These are phyloP conservation scores for Vigna radiata DNA, from an alignment of 306 rosid species.

Conservation along the genomic window DNA sequence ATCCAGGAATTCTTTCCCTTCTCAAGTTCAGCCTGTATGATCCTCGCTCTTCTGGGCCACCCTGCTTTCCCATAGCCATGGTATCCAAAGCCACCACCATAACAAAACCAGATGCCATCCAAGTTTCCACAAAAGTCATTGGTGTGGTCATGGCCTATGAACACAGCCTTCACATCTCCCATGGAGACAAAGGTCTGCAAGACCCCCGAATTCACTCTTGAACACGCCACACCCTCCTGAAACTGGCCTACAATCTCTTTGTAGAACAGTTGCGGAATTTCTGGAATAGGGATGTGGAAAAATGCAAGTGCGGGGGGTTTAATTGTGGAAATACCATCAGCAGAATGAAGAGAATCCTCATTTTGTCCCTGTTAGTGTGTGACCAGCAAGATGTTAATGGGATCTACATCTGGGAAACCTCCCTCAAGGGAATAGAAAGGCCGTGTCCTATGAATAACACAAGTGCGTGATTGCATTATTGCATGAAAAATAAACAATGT, in stretches of 20 bases:
- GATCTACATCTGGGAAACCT: slow-evolving; percentile 61
- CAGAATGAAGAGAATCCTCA: slow-evolving; percentile 40
- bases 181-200: slow-evolving; percentile 64
- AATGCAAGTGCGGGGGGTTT: slow-evolving; percentile 68
- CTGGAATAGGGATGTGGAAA: slow-evolving; percentile 95
- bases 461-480: slow-evolving; percentile 10
- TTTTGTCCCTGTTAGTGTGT: slow-evolving; percentile 76
- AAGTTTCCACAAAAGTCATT: slow-evolving; percentile 92
- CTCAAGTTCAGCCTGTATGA: slow-evolving; percentile 68
- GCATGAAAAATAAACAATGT: slow-evolving; percentile 21
- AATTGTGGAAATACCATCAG: slow-evolving; percentile 33
- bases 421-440: slow-evolving; percentile 51
- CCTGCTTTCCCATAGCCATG: slow-evolving; percentile 83
- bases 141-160: slow-evolving; percentile 90
- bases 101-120: slow-evolving; percentile 89
- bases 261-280: slow-evolving; percentile 63
- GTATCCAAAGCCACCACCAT: slow-evolving; percentile 96
- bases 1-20: slow-evolving; percentile 67
- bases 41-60: slow-evolving; percentile 91
- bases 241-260: slow-evolving; percentile 65
- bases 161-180: slow-evolving; percentile 90
- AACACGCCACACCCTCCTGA: slow-evolving; percentile 88
- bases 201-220: slow-evolving; percentile 76
- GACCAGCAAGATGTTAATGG: slow-evolving; percentile 78
- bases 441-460: slow-evolving; percentile 26